Percentiles rank a stretch among this genome's conserved stretches.
phyloP scores from a whole-genome alignment of 495 filamentous ascomycete species.

The Neurospora tetraspora region DNA sequence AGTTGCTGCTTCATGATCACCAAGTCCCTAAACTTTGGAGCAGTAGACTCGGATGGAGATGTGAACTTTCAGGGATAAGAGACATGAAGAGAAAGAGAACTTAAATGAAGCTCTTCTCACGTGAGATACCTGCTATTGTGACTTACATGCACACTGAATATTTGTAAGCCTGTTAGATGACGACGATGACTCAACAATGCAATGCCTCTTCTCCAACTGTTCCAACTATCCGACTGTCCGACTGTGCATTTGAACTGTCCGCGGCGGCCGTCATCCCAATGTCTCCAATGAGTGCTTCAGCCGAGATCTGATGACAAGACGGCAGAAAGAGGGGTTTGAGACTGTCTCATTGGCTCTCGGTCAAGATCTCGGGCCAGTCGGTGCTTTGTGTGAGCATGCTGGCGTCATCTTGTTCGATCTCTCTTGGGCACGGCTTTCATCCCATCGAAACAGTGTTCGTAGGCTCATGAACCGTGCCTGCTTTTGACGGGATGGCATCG shows the following conservation, averaged over 20 bases:
- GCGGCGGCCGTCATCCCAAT: neutral
- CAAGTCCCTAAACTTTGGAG: neutral
- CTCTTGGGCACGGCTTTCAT: neutral
- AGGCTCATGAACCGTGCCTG: neutral
- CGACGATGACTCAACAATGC: neutral
- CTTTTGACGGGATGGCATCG: neutral
- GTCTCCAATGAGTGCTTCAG: neutral
- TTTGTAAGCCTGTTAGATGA: neutral
- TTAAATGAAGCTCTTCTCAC: neutral
- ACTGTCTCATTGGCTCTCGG: neutral
- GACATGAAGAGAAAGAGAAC: neutral
- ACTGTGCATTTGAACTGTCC: neutral
- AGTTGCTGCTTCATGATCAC: conserved; percentile 27
- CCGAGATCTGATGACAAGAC: neutral
- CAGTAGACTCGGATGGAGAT: neutral
- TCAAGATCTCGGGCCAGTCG: neutral
- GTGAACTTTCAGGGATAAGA: neutral
- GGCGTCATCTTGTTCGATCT: neutral
- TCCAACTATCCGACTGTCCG: neutral
- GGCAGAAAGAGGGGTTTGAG: neutral
- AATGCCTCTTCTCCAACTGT: neutral
- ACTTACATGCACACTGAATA: too few relatives aligned
- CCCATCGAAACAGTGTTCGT: neutral
- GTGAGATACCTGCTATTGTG: neutral
- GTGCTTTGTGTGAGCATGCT: neutral